Base-by-base conservation (phyloP, 352 stramenopile species). In the Paralagenidium karlingii region DNA sequence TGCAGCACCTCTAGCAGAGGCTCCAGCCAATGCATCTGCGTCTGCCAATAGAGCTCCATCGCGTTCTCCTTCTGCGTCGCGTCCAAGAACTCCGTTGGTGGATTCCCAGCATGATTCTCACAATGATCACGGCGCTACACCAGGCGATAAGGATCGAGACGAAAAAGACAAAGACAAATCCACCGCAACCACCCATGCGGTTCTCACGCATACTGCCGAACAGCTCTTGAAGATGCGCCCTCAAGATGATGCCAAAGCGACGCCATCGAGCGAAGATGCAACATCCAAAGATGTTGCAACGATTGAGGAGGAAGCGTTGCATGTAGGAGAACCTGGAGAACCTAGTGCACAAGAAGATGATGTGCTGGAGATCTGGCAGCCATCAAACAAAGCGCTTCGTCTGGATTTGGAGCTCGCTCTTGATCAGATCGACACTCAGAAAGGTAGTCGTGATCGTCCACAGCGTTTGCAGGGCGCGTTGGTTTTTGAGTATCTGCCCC, bases 301-400 rank as follows among this genome's bases (percentile, higher is more conserved):
- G 0, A n/a, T 20, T 0, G 57, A 58, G n/a, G n/a, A n/a, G n/a
- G n/a, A n/a, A n/a, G n/a, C n/a, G n/a, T n/a, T n/a, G n/a, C n/a
- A n/a, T n/a, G n/a, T n/a, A 38, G 0, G 11, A 34, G 42, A 40
- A 49, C n/a, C 39, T 42, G 34, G 51, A 9, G 16, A 28, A n/a
- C 34, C 20, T 3, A 40, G 52, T 19, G 44, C 44, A 1, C 28
- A 58, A 12, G 37, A 43, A 2, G 33, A 53, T 16, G 30, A 44
- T 8, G 38, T 49, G 7, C 11, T 8, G 12, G 16, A n/a, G 64
- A 77, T 20, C n/a, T 82, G 62, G 68, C 50, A 62, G 20, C 60
- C 64, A 8, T 60, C 58, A 19, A 43, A 58, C 1, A 82, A 78
- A 45, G 68, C 71, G 24, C 40, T 86, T 22, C 38, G 63, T 30